Base-by-base conservation (phyloP, 2,329 filamentous ascomycete species). In the Graphilbum ipis-grandicollis region DNA sequence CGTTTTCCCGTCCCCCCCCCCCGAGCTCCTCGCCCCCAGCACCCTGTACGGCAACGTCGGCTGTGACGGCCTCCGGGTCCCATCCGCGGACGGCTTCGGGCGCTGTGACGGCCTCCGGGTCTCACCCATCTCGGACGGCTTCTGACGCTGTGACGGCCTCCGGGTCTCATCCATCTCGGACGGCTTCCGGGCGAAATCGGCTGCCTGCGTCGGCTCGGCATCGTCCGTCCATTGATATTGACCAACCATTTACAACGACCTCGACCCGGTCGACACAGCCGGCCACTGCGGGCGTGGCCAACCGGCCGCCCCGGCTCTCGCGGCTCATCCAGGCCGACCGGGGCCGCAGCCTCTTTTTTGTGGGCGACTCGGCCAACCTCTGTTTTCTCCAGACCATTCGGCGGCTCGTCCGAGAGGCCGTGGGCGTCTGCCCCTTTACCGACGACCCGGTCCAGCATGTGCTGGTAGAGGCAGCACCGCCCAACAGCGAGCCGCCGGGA, bases 281-380 rank as follows among this genome's bases (percentile, higher is more conserved):
- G n/a, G n/a, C n/a, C n/a, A n/a, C n/a, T n/a, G n/a, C n/a, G n/a
- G n/a, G n/a, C n/a, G n/a, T n/a, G n/a, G n/a, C n/a, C n/a, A n/a
- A n/a, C n/a, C n/a, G n/a, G n/a, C n/a, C n/a, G n/a, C 46, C 46
- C 5, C 46, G 44, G 17, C 38, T 49, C 9, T 54, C 54, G 9
- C 46, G 53, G 1, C 46, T 56, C 10, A 44, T 56, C 7, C 47
- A 54, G 29, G 52, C 54, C 23, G 51, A 47, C 7, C 22, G 8
- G 9, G 46, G 50, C 26, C 52, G 51, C 14, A 50, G 47, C 22
- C 52, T 52, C 43, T 52, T 56, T 46, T 56, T 55, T 33, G 50
- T 56, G 21, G 53, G 54, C n/a, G 53, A 56, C 41, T 52, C 54
- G 15, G 52, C 52, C 8, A 55, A 52, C 4, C 22, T 56, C 6